Conservation (phyloP, 139 green algal species). For the Chlorella sp. region DNA sequence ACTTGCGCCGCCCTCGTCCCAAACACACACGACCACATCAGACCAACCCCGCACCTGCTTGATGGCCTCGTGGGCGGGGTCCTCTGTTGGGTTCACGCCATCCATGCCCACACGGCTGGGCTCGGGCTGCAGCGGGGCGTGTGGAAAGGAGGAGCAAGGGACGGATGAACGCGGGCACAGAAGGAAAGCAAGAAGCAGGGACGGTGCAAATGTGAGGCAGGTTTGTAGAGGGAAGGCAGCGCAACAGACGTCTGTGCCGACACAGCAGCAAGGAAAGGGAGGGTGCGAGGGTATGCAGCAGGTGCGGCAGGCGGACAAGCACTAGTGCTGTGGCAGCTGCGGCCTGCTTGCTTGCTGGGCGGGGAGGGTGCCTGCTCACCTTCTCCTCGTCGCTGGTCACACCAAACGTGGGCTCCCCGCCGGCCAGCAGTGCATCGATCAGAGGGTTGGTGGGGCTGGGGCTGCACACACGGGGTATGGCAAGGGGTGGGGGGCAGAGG, state of each 20-base stretch:
- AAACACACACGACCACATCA: background rate
- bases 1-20: background rate
- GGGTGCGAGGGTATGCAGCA: no score
- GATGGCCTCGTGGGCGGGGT: background rate
- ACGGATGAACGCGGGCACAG: no score
- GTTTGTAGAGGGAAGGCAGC: no score
- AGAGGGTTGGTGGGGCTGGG: background rate
- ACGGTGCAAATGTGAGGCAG: no score
- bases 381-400: background rate
- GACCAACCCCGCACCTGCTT: background rate
- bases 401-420: background rate
- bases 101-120: conserved; percentile 16
- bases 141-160: background rate
- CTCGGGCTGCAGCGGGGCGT: background rate
- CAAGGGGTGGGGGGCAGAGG: no score
- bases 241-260: no score
- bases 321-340: no score
- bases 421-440: background rate
- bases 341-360: no score
- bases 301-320: background rate
- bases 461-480: background rate
- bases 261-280: no score
- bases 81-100: background rate
- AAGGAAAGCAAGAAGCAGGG: no score
- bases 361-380: background rate